Base-by-base conservation (phyloP, 164 flowering plant species). In the Pachysandra terminalis region DNA sequence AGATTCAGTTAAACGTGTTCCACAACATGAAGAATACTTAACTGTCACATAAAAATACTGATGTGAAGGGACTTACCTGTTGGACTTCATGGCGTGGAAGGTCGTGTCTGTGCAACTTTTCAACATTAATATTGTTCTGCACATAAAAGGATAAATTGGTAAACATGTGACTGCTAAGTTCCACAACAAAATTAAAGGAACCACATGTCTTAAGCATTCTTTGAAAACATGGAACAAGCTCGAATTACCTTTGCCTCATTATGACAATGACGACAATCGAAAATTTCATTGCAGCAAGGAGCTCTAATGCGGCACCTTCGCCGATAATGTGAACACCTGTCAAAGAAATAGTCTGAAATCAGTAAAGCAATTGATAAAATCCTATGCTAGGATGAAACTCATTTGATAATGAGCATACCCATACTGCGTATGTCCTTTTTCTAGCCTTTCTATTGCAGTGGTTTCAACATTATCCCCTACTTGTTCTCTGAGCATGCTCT, bases 181-280 rank as follows among this genome's bases (percentile, higher is more conserved):
- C n/a, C n/a, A n/a, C n/a, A n/a, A n/a, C n/a, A n/a, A n/a, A n/a
- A n/a, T 23, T 17, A 23, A 56, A 56, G 24, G 3, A 24, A 56
- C 28, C 9, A 3, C 3, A 14, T 56, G 7, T 32, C 7, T 32
- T 3, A 7, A 7, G 37, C 5, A 32, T 3, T 3, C 37, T 32
- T 32, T 32, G 7, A 32, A 32, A 32, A 32, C 37, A 3, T 32
- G 37, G 37, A 32, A 32, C 60, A 56, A 24, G 51, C 48, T 13
- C 16, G 48, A 67, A 72, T 70, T 60, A 88, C 98, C 86, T 81
- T 87, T 32, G 86, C 86, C 66, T 90, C 93, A 65, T 86, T 91
- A 68, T 94, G 96, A 70, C 96, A 94, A 73, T 90, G 95, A 40
- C 88, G 91, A 66, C 98, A 94, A 75, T 81, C 87, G 80, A 89